A percentile compares a stretch with the other conserved stretches of the same genome.
Evolutionary conservation across 306 rosid genomes (phyloP).

Genomic region (Rubus parviflorus): DNA sequence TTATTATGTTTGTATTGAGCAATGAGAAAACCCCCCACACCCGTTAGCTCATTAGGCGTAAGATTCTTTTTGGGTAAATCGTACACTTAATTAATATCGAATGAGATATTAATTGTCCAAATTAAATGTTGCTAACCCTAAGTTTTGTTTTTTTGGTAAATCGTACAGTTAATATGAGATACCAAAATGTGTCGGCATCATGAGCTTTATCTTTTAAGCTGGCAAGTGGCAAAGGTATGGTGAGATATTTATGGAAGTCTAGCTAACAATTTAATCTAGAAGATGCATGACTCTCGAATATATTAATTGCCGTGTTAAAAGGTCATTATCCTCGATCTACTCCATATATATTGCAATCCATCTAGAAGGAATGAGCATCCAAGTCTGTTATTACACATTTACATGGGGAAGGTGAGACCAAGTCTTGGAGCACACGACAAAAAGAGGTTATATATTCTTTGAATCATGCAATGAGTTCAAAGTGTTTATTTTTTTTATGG

Average conservation of each 20-base stretch:
- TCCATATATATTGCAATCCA: neutral
- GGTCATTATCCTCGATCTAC: neutral
- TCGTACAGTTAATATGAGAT: too few species aligned
- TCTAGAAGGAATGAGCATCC: constrained; percentile 7
- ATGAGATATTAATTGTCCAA: too few species aligned
- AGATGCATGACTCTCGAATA: constrained; percentile 11
- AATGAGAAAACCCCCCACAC: too few species aligned
- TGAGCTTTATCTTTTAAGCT: neutral
- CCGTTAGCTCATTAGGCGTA: too few species aligned
- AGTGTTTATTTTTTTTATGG: too few species aligned
- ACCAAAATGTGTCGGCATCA: neutral
- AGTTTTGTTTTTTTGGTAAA: too few species aligned
- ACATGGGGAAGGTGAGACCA: neutral
- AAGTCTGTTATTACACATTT: constrained; percentile 2
- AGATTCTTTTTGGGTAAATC: too few species aligned
- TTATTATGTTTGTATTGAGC: too few species aligned
- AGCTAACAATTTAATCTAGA: constrained; percentile 19
- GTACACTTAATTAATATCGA: too few species aligned
- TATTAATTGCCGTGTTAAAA: neutral
- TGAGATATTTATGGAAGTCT: constrained; percentile 10
- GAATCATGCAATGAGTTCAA: neutral
- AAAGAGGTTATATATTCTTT: neutral
- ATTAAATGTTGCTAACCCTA: too few species aligned
- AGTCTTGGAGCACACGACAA: neutral
- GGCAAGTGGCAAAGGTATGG: constrained; percentile 14